phyloP scores from a whole-genome alignment of 495 filamentous ascomycete genomes.

The Podospora australis region DNA sequence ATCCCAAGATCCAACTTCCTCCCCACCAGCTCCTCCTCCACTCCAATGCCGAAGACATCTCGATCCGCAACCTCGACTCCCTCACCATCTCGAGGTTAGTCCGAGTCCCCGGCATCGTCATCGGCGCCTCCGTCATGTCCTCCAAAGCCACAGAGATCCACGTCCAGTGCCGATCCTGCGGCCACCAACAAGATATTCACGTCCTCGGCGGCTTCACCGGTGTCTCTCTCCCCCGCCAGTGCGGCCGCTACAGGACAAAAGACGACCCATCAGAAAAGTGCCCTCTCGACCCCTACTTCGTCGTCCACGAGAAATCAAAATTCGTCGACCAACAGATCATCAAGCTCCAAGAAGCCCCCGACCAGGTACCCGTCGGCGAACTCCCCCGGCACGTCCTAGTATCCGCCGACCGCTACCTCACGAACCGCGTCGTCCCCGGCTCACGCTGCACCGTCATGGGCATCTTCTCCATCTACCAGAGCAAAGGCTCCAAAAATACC shows the following conservation, averaged over 20 bases:
- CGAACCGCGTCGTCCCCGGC: slow-evolving; percentile 92
- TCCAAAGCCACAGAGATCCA: slow-evolving; percentile 86
- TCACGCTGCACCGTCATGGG: slow-evolving; percentile 94
- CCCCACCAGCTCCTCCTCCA: slow-evolving; percentile 95
- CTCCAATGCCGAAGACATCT: slow-evolving; percentile 80
- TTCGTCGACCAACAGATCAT: slow-evolving; percentile 98
- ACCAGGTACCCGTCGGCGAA: slow-evolving; percentile 96
- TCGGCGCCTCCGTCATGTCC: slow-evolving; percentile 92
- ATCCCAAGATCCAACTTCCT: slow-evolving; percentile 63
- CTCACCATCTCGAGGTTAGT: slow-evolving; percentile 92
- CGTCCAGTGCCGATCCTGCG: slow-evolving; percentile 86
- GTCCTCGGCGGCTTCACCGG: slow-evolving; percentile 82
- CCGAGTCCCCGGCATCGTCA: slow-evolving; percentile 93
- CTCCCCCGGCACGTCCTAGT: slow-evolving; percentile 91
- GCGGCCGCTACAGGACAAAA: slow-evolving; percentile 52
- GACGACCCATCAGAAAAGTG: slow-evolving; percentile 62
- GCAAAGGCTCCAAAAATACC: slow-evolving; percentile 73
- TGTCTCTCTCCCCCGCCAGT: slow-evolving; percentile 73
- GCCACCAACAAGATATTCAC: slow-evolving; percentile 60
- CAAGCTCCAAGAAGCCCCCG: slow-evolving; percentile 96
- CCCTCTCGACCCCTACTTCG: slow-evolving; percentile 90
- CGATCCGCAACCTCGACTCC: slow-evolving; percentile 90
- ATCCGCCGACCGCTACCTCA: slow-evolving; percentile 90
- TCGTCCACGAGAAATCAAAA: slow-evolving; percentile 86
- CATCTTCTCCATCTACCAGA: slow-evolving; percentile 95